phyloP scores from a whole-genome alignment of 805 yeast species.

The Teunomyces funiuensis region DNA sequence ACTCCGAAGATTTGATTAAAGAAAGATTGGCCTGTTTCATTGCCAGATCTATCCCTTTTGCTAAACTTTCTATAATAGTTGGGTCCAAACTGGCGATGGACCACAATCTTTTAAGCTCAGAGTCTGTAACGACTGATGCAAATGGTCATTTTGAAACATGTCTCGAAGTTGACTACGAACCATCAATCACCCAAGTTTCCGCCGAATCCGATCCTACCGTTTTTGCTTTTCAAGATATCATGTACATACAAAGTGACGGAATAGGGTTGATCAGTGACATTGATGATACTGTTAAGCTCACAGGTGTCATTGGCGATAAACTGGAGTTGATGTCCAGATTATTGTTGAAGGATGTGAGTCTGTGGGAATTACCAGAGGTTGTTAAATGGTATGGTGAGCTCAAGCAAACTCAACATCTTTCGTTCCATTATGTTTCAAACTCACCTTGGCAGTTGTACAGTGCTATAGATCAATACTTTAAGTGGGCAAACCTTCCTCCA shows the following conservation, averaged over 20 bases:
- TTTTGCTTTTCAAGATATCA: slow-evolving; percentile 45
- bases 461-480: slow-evolving; percentile 57
- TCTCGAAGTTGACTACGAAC: slow-evolving; percentile 57
- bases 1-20: slow-evolving; percentile 49
- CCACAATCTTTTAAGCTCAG: slow-evolving; percentile 25
- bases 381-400: slow-evolving; percentile 68
- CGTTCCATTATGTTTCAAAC: slow-evolving; percentile 93
- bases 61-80: slow-evolving; percentile 53
- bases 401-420: slow-evolving; percentile 41
- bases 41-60: slow-evolving; percentile 61
- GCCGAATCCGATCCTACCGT: slow-evolving; percentile 49
- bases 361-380: slow-evolving; percentile 76
- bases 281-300: slow-evolving; percentile 88
- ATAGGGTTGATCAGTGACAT: slow-evolving; percentile 83
- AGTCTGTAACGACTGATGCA: slow-evolving; percentile 51
- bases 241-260: slow-evolving; percentile 47
- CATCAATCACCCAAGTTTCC: slow-evolving; percentile 55
- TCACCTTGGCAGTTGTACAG: slow-evolving; percentile 89
- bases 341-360: slow-evolving; percentile 60
- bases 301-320: slow-evolving; percentile 90
- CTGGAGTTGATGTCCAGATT: slow-evolving; percentile 78
- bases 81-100: slow-evolving; percentile 46
- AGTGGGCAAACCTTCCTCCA: slow-evolving; percentile 57
- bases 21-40: slow-evolving; percentile 71
- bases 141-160: slow-evolving; percentile 65